Evolutionary conservation across 164 flowering plant species (phyloP).

Genomic region (Santalum album): DNA sequence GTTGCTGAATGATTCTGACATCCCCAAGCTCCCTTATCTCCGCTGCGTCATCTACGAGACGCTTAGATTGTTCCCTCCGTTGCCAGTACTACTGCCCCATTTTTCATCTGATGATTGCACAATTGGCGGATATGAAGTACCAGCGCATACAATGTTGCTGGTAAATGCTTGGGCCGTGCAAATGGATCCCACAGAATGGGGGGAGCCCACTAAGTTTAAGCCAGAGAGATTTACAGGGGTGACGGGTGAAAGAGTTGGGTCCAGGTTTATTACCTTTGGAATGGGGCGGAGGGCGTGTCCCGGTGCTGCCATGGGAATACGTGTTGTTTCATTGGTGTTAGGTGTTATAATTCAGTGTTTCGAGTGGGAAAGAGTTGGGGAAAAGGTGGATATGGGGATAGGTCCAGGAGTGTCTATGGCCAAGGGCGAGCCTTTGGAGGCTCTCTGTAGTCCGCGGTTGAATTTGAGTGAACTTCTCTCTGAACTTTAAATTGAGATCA

Average conservation of each 20-base stretch:
- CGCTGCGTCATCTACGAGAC: slow-evolving; percentile 4
- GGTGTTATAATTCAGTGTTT: background rate
- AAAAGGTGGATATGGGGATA: background rate
- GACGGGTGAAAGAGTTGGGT: background rate
- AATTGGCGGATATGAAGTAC: slow-evolving; percentile 3
- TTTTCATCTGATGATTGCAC: slow-evolving; percentile 3
- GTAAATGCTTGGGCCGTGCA: slow-evolving; percentile 5
- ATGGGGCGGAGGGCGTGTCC: slow-evolving; percentile 1
- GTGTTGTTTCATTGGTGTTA: background rate
- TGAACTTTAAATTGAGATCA: background rate
- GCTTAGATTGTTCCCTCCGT: slow-evolving; percentile 3
- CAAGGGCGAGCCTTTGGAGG: slow-evolving; percentile 4
- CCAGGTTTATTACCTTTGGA: background rate
- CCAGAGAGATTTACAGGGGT: slow-evolving; percentile 6
- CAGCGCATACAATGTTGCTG: background rate
- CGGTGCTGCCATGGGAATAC: background rate
- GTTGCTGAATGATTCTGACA: background rate
- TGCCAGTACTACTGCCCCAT: slow-evolving; percentile 6
- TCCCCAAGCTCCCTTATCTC: slow-evolving; percentile 6
- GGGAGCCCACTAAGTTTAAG: slow-evolving; percentile 4
- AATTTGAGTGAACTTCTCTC: background rate
- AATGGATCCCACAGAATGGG: slow-evolving; percentile 2
- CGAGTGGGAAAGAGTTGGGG: slow-evolving; percentile 5
- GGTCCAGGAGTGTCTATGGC: background rate
- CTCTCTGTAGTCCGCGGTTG: background rate